These are phyloP conservation scores for Evernia prunastri DNA, from an alignment of 495 filamentous ascomycete species.

Conservation along the genomic window DNA sequence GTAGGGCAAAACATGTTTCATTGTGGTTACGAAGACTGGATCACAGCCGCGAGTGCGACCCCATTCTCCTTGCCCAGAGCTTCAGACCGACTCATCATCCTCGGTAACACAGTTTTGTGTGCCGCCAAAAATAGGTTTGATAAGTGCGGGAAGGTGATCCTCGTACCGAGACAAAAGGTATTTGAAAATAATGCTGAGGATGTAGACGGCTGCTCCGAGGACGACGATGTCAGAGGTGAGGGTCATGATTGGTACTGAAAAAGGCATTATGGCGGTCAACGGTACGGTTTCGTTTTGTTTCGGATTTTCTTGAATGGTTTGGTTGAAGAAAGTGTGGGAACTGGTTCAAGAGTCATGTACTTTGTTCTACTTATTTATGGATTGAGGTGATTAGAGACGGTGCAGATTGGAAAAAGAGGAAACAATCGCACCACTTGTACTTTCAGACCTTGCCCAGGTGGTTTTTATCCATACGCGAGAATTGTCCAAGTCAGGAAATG, in stretches of 20 bases:
- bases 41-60: not conserved
- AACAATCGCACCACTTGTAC: not conserved
- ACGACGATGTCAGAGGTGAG: constrained; percentile 14
- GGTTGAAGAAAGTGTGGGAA: not conserved
- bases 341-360: not conserved
- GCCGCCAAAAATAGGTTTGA: not conserved
- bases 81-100: constrained; percentile 9
- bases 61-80: not conserved
- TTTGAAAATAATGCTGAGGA: constrained; percentile 1
- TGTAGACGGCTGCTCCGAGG: constrained; percentile 12
- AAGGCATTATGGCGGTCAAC: not conserved
- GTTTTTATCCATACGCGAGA: not conserved
- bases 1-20: not conserved
- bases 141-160: not conserved
- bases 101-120: not conserved
- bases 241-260: not conserved
- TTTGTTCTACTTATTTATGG: not conserved
- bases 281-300: not conserved
- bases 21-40: not conserved
- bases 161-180: not conserved
- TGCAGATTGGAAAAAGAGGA: not conserved
- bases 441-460: not conserved
- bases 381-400: not conserved
- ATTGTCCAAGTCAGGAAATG: not conserved
- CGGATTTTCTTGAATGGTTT: not conserved